phyloP scores from a whole-genome alignment of 2,329 filamentous ascomycete genomes.

The Botrytis tulipae region DNA sequence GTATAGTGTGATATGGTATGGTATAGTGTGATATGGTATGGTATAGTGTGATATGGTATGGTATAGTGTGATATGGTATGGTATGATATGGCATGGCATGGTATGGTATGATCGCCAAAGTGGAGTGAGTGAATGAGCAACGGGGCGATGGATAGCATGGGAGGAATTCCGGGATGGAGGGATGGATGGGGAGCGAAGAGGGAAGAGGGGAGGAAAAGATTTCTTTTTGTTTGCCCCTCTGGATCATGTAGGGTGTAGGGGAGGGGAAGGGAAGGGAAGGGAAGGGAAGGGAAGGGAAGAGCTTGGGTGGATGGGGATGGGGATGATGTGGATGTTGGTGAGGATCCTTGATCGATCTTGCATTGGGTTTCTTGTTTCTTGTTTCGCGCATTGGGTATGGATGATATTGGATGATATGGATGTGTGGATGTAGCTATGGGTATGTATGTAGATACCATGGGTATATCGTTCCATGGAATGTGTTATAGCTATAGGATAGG shows the following conservation, averaged over 20 bases:
- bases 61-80: background rate
- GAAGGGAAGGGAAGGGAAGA: background rate
- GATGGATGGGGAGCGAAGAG: no score
- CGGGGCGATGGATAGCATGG: background rate
- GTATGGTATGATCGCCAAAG: background rate
- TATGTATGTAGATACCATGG: no score
- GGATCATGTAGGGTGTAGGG: background rate
- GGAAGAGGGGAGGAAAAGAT: no score
- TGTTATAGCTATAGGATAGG: background rate
- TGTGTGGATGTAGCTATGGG: no score
- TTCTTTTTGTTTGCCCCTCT: no score
- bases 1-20: no score
- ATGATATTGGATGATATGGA: no score
- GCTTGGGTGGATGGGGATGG: no score
- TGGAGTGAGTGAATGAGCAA: background rate
- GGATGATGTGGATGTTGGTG: no score
- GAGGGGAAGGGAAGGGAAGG: background rate
- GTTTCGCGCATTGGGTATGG: no score
- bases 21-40: background rate
- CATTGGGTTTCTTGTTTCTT: background rate
- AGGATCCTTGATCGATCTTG: background rate
- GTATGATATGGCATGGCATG: background rate
- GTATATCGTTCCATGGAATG: background rate
- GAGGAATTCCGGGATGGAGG: background rate
- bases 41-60: background rate